Conservation (phyloP, 371 early-diverging fungal genomes). For the Mucor plumbeus region DNA sequence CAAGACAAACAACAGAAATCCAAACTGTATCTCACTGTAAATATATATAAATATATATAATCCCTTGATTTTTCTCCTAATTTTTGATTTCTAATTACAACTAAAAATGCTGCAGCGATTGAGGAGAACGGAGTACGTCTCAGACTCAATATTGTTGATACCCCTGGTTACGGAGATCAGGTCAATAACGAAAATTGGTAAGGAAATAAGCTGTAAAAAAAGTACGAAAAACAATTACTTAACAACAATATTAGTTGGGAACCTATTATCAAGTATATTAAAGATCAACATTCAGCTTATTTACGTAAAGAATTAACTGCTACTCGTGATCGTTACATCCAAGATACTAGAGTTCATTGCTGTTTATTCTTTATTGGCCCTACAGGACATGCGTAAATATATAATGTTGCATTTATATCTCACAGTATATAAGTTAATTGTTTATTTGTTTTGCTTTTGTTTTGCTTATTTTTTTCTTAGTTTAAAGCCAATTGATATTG, state of each 20-base stretch:
- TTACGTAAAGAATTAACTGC: constrained; percentile 88
- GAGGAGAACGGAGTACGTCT: constrained; percentile 88
- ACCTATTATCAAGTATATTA: constrained; percentile 89
- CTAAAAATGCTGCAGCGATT: constrained; percentile 56
- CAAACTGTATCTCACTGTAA: constrained; percentile 80
- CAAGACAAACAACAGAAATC: constrained; percentile 87
- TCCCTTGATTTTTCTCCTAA: constrained; percentile 25
- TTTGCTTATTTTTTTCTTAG: constrained; percentile 31
- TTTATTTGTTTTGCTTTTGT: constrained; percentile 13
- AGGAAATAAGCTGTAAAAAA: background rate
- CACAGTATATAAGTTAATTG: background rate
- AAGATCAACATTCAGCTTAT: constrained; percentile 91
- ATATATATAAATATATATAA: background rate
- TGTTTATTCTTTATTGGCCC: constrained; percentile 83
- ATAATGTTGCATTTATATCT: background rate
- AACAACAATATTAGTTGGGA: constrained; percentile 69
- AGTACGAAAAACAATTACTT: background rate
- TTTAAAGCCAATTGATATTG: constrained; percentile 81
- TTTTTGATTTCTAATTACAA: constrained; percentile 17
- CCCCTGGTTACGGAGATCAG: constrained; percentile 82
- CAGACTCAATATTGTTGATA: constrained; percentile 84
- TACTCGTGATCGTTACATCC: constrained; percentile 82
- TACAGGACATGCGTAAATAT: constrained; percentile 72
- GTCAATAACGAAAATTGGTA: constrained; percentile 91
- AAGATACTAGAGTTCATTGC: constrained; percentile 84